Percentiles rank a stretch among this genome's conserved stretches.
phyloP scores from a whole-genome alignment of 345 rosid genomes.

The Cardiospermum halicacabum region DNA sequence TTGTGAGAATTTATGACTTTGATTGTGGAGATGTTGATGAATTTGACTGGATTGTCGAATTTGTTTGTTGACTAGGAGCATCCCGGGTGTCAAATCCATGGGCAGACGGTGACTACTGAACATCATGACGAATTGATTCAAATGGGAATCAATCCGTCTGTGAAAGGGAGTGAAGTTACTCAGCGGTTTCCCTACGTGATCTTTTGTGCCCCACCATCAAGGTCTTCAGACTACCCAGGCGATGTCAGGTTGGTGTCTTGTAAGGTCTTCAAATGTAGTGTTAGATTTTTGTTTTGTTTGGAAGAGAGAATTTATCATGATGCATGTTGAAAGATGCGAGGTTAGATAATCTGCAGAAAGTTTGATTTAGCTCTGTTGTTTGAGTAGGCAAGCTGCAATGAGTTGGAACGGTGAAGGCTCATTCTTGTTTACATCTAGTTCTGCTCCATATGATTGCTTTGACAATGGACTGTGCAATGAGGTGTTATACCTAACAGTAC shows the following conservation, averaged over 20 bases:
- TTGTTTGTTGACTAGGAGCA: slow-evolving; percentile 52
- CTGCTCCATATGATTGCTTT: slow-evolving; percentile 74
- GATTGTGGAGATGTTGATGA: no score
- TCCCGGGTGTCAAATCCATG: slow-evolving; percentile 69
- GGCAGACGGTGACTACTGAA: slow-evolving; percentile 72
- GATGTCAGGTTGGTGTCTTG: slow-evolving; percentile 56
- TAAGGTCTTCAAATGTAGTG: background rate
- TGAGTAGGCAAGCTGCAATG: slow-evolving; percentile 71
- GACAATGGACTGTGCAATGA: slow-evolving; percentile 79
- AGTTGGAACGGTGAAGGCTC: slow-evolving; percentile 89
- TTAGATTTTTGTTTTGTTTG: background rate
- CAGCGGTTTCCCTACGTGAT: slow-evolving; percentile 64
- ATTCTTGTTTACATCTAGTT: slow-evolving; percentile 87
- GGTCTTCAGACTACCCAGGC: slow-evolving; percentile 66
- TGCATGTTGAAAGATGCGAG: background rate
- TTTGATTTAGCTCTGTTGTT: background rate
- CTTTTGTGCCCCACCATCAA: slow-evolving; percentile 95
- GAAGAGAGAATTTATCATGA: background rate
- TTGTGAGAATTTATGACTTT: no score
- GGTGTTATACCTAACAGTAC: slow-evolving; percentile 37
- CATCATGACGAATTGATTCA: slow-evolving; percentile 80
- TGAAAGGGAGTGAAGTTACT: slow-evolving; percentile 40
- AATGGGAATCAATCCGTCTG: slow-evolving; percentile 68
- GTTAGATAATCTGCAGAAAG: background rate
- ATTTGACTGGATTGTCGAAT: no score